Base-by-base conservation (phyloP, 2,329 filamentous ascomycete genomes). In the Biscogniauxia mediterranea region DNA sequence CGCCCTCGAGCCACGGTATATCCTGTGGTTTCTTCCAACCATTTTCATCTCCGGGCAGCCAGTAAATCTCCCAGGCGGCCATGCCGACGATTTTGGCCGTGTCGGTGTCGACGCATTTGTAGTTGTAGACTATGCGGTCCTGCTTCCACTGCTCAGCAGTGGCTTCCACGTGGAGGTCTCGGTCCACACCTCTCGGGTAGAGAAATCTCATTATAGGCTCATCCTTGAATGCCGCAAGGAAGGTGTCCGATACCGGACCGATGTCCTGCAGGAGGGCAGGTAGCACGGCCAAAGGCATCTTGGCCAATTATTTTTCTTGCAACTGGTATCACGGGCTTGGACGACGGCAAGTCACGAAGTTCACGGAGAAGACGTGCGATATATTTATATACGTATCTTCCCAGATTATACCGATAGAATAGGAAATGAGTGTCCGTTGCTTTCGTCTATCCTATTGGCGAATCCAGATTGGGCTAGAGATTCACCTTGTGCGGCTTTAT, bases 61-160 rank as follows among this genome's bases (percentile, higher is more conserved):
- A 71, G 56, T 67, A 70, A n/a, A 72, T 63, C 38, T 71, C 70
- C 62, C 65, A 72, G 21, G 55, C 62, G 7, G 69, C 69, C 67
- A 70, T 70, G 7, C 69, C 69, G 13, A 71, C 62, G 23, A 71
- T 66, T 4, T 61, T 52, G 17, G 68, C 69, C 13, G 63, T 69
- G 53, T 66, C 64, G 2, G 67, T 62, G 46, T 70, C 65, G 9
- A 71, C 62, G 28, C 69, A 70, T 32, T 72, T 72, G 54, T 69
- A 55, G 20, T 63, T 67, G 49, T 72, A 69, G 3, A 50, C 58
- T 38, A 65, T 64, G 9, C 21, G 28, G 25, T 66, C 65, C 15
- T 46, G 26, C 20, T 56, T 61, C 62, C 61, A 66, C 20, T 58
- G 55, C 19, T 63, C 54, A 11, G 26, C 59, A 15, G 55, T 64